Evolutionary conservation across 306 rosid genomes (phyloP).

Genomic region (Casuarina equisetifolia): DNA sequence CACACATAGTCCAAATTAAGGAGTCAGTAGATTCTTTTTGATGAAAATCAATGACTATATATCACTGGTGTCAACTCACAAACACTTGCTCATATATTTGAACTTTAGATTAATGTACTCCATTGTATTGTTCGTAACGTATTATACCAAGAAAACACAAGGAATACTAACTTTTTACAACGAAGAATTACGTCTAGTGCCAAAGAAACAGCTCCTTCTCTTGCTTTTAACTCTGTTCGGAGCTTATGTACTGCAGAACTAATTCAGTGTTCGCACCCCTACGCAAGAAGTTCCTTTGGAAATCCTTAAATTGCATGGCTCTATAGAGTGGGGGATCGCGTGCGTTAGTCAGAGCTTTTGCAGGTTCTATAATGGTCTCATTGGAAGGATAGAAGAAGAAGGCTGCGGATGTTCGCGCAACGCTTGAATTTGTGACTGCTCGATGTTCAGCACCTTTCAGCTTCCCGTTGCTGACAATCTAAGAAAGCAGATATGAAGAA

Average conservation of each 20-base stretch:
- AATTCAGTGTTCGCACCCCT: slow-evolving; percentile 39
- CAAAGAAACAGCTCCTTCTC: background rate
- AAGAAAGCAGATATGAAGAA: background rate
- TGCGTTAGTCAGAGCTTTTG: slow-evolving; percentile 37
- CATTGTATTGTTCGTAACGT: too few relatives aligned
- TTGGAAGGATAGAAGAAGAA: slow-evolving; percentile 57
- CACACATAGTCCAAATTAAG: too few relatives aligned
- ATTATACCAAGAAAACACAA: too few relatives aligned
- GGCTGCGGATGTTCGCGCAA: slow-evolving; percentile 47
- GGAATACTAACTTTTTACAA: too few relatives aligned
- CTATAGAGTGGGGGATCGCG: slow-evolving; percentile 35
- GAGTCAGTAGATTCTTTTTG: too few relatives aligned
- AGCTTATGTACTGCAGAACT: slow-evolving; percentile 21
- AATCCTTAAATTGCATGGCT: slow-evolving; percentile 46
- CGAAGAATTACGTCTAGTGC: background rate
- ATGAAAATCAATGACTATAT: too few relatives aligned
- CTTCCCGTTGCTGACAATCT: slow-evolving; percentile 66
- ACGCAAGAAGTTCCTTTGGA: slow-evolving; percentile 30
- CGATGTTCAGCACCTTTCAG: slow-evolving; percentile 64
- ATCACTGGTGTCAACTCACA: too few relatives aligned
- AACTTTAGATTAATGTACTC: too few relatives aligned
- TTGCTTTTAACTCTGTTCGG: background rate
- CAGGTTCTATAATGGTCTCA: slow-evolving; percentile 52
- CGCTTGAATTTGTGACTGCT: slow-evolving; percentile 56
- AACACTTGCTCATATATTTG: too few relatives aligned